A percentile compares a stretch with the other conserved stretches of the same genome.
phyloP scores from a whole-genome alignment of 2,329 filamentous ascomycete genomes.

The Aspergillus sp. region DNA sequence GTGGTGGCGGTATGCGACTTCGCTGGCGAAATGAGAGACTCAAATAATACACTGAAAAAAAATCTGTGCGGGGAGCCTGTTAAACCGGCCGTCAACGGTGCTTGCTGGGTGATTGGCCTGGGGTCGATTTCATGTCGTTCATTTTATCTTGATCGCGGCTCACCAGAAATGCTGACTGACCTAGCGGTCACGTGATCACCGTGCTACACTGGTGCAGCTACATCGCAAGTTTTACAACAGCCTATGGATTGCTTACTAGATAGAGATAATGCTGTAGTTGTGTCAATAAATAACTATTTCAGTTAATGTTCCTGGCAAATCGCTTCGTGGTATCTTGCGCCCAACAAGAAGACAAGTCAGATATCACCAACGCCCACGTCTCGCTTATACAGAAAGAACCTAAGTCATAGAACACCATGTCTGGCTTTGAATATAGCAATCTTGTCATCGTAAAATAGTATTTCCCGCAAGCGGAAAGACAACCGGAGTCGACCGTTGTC shows the following conservation, averaged over 20 bases:
- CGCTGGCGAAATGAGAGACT: background rate
- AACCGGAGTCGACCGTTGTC: conserved; percentile 38
- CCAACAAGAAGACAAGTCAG: conserved; percentile 3
- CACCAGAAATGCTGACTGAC: conserved; percentile 17
- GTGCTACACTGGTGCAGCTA: background rate
- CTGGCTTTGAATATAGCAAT: conserved; percentile 77
- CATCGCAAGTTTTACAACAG: background rate
- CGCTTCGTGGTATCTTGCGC: conserved; percentile 20
- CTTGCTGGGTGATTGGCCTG: background rate
- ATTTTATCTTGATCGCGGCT: conserved; percentile 14
- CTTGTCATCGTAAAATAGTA: conserved; percentile 82
- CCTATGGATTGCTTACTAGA: background rate
- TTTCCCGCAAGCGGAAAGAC: conserved; percentile 69
- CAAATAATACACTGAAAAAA: background rate
- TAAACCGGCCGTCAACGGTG: background rate
- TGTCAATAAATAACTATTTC: background rate
- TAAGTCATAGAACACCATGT: conserved; percentile 53
- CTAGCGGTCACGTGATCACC: conserved; percentile 14
- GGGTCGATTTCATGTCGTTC: conserved; percentile 6
- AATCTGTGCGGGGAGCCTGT: background rate
- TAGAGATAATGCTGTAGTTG: background rate
- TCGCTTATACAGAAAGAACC: background rate
- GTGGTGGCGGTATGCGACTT: conserved; percentile 38
- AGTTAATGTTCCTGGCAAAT: background rate
- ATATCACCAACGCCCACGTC: conserved; percentile 8